Base-by-base conservation (phyloP, 1,139 yeast species). In the Geotrichum aggregatum region DNA sequence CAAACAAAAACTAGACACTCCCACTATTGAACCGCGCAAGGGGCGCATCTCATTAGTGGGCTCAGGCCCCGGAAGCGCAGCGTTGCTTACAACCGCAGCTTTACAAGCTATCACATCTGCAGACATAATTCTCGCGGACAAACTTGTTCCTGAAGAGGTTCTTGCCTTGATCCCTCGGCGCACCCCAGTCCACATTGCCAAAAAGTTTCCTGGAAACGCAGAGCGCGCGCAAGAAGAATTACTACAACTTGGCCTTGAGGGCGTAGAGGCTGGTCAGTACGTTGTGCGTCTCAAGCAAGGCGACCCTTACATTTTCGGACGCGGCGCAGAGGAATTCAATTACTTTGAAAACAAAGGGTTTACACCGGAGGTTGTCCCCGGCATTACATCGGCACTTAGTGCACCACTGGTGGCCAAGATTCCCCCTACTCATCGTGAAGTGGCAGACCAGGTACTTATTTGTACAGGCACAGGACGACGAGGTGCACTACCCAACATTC, bases 141-240 rank as follows among this genome's bases (percentile, higher is more conserved):
- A 92, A 64, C 74, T 92, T 35, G 97, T 92, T 0, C 98, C 98
- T 2, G 87, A 85, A 60, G 84, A 84, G 61, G 95, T 92, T 1
- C 71, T 91, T 33, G 89, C 84, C 49, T 70, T 89, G 34, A 84
- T 91, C 14, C 98, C 98, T 0, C 69, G 77, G 35, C 73, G 76
- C 41, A 86, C 95, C 1, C 83, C 83, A 50, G 72, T 85, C 3
- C 88, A 86, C 65, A 89, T 91, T 57, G 98, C 98, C 13, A 77
- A 89, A 44, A 92, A 92, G 68, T 92, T 89, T 69, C 98, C 98
- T 1, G 98, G 98, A 0, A 91, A 92, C 66, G 98, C 98, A 0
- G 97, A 89, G 64, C 77, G 78, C 47, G 98, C 98, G 0, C 98
- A 92, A 68, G 79, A 86, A 58, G 97, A 92, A 67, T 74, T 92